Evolutionary conservation across 2,329 filamentous ascomycete species (phyloP).

Genomic region (Fusarium transvaalense): DNA sequence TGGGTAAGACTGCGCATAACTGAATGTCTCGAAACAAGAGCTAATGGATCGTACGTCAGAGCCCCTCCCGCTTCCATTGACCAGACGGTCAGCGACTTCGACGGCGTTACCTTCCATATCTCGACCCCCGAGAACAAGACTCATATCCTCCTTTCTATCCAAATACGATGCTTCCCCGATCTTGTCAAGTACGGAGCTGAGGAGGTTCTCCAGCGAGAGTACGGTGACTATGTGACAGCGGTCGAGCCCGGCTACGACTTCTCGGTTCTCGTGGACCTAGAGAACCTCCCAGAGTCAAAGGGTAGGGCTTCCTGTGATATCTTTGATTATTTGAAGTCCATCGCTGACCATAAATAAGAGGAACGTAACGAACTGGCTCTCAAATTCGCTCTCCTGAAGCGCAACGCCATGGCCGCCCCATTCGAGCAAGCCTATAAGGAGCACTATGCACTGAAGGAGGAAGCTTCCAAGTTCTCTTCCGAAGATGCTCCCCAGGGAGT

Average conservation of each 20-base stretch:
- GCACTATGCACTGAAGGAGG: conserved; percentile 86
- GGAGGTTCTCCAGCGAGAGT: conserved; percentile 92
- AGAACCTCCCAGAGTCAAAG: conserved; percentile 84
- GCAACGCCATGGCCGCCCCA: conserved; percentile 98
- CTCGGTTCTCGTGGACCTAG: conserved; percentile 89
- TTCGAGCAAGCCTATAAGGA: conserved; percentile 98
- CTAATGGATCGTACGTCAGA: conserved; percentile 67
- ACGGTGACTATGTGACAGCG: conserved; percentile 88
- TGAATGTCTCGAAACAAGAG: conserved; percentile 39
- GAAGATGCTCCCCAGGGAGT: conserved; percentile 95
- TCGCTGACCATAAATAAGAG: conserved; percentile 63
- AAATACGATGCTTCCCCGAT: conserved; percentile 94
- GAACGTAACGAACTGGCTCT: conserved; percentile 86
- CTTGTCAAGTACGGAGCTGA: conserved; percentile 93
- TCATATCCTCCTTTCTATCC: conserved; percentile 93
- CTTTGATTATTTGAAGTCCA: neutral
- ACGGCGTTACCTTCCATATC: conserved; percentile 98
- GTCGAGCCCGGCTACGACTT: conserved; percentile 97
- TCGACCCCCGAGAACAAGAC: conserved; percentile 95
- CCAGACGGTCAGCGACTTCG: conserved; percentile 98
- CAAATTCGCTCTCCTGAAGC: conserved; percentile 91
- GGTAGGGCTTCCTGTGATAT: conserved; percentile 59
- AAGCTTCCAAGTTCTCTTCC: conserved; percentile 90
- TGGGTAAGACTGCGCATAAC: conserved; percentile 66
- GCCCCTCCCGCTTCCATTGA: conserved; percentile 90